Evolutionary conservation across 2,329 filamentous ascomycete genomes (phyloP).

Genomic region (Pseudocercospora crystallina): DNA sequence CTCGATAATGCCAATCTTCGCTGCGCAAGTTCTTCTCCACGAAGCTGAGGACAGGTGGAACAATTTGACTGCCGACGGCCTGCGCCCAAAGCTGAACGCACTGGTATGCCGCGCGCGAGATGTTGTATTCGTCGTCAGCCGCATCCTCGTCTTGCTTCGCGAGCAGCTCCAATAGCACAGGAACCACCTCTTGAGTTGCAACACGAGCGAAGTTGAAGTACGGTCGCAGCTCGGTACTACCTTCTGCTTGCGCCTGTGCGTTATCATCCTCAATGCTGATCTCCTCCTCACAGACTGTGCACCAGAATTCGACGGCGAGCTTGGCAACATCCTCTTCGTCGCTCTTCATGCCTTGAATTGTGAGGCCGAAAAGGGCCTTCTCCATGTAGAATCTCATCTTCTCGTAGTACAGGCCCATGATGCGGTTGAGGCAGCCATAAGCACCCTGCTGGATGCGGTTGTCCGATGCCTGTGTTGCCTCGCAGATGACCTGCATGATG

Average conservation of each 20-base stretch:
- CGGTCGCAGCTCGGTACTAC: slow-evolving; percentile 77
- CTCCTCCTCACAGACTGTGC: slow-evolving; percentile 99
- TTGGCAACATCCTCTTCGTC: slow-evolving; percentile 97
- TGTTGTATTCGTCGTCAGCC: slow-evolving; percentile 94
- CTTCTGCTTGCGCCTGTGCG: slow-evolving; percentile 67
- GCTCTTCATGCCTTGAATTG: slow-evolving; percentile 97
- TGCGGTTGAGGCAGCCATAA: slow-evolving; percentile 95
- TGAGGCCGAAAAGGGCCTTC: slow-evolving; percentile 96
- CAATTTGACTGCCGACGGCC: slow-evolving; percentile 80
- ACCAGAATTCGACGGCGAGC: slow-evolving; percentile 98
- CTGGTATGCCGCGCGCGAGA: slow-evolving; percentile 92
- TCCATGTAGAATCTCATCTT: slow-evolving; percentile 99
- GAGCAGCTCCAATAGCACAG: slow-evolving; percentile 81
- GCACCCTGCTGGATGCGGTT: slow-evolving; percentile 90
- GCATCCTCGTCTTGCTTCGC: slow-evolving; percentile 98
- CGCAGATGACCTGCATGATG: slow-evolving; percentile 99
- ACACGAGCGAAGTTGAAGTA: slow-evolving; percentile 96
- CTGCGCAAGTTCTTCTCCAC: slow-evolving; percentile 87
- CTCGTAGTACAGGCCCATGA: slow-evolving; percentile 98
- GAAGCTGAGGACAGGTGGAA: slow-evolving; percentile 82
- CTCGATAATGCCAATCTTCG: slow-evolving; percentile 91
- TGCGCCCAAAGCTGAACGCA: slow-evolving; percentile 94
- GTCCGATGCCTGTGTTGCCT: slow-evolving; percentile 93
- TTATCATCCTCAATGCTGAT: slow-evolving; percentile 98
- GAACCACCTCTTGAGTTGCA: slow-evolving; percentile 89